phyloP scores from a whole-genome alignment of 2,329 filamentous ascomycete genomes.

The Colletotrichum endophyticum region DNA sequence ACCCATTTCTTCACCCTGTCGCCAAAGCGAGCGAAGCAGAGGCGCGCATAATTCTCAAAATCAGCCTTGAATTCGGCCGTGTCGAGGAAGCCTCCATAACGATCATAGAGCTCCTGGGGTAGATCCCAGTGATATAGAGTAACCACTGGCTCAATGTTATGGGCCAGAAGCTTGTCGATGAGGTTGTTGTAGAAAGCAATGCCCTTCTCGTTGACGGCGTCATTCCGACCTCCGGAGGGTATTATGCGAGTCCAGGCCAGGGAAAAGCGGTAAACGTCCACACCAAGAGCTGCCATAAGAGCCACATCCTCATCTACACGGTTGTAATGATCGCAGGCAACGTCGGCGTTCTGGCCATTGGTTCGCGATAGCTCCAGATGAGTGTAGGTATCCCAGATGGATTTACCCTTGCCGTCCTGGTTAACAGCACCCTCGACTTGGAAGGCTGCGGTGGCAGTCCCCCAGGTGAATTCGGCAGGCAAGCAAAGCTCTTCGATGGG shows the following conservation, averaged over 20 bases:
- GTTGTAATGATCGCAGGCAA: slow-evolving; percentile 50
- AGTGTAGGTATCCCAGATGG: slow-evolving; percentile 47
- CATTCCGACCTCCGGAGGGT: slow-evolving; percentile 65
- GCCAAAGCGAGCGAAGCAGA: slow-evolving; percentile 38
- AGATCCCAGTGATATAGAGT: slow-evolving; percentile 71
- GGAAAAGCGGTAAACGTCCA: slow-evolving; percentile 68
- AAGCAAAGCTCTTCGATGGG: slow-evolving; percentile 22
- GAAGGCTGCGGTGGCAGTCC: slow-evolving; percentile 47
- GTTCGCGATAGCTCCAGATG: slow-evolving; percentile 44
- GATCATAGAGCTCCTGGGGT: slow-evolving; percentile 37
- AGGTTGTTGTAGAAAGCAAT: slow-evolving; percentile 64
- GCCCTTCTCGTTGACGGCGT: slow-evolving; percentile 66
- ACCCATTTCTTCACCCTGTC: slow-evolving; percentile 43
- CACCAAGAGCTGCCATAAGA: slow-evolving; percentile 61
- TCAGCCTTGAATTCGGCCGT: slow-evolving; percentile 34
- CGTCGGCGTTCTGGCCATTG: slow-evolving; percentile 48
- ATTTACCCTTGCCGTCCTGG: slow-evolving; percentile 43
- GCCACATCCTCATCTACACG: slow-evolving; percentile 58
- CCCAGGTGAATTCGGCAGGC: slow-evolving; percentile 42
- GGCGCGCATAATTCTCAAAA: slow-evolving; percentile 39
- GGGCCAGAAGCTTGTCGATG: slow-evolving; percentile 60
- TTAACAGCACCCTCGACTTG: slow-evolving; percentile 50
- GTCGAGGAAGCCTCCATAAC: slow-evolving; percentile 39
- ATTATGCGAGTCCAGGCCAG: slow-evolving; percentile 71
- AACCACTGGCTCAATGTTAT: slow-evolving; percentile 64